These are phyloP conservation scores for Aspergillus ibericus DNA, from an alignment of 2,329 filamentous ascomycete genomes.

Conservation along the genomic window DNA sequence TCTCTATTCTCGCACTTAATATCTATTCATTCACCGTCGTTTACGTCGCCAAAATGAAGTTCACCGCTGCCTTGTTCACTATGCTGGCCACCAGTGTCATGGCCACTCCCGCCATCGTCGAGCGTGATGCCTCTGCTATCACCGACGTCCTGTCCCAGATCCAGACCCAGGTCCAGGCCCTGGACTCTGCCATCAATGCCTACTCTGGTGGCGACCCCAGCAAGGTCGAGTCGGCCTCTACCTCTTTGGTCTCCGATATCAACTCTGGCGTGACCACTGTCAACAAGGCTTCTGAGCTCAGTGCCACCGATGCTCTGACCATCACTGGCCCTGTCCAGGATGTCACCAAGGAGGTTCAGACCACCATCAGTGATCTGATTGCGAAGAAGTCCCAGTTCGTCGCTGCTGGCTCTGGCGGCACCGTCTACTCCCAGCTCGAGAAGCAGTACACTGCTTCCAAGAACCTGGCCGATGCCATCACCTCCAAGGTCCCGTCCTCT, in stretches of 20 bases:
- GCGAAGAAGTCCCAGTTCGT: slow-evolving; percentile 29
- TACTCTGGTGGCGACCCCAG: slow-evolving; percentile 27
- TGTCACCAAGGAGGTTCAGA: slow-evolving; percentile 28
- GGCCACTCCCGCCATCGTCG: slow-evolving; percentile 23
- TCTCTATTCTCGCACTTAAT: slow-evolving; percentile 8
- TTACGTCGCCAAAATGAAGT: slow-evolving; percentile 24
- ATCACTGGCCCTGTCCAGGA: slow-evolving; percentile 28
- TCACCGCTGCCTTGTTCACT: slow-evolving; percentile 22
- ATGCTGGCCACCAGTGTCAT: slow-evolving; percentile 24
- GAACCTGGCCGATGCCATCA: slow-evolving; percentile 28
- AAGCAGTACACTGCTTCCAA: slow-evolving; percentile 29
- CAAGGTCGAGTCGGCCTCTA: slow-evolving; percentile 23
- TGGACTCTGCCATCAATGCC: slow-evolving; percentile 25
- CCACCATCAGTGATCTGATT: slow-evolving; percentile 25
- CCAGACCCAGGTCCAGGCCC: slow-evolving; percentile 16
- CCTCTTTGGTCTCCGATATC: slow-evolving; percentile 27
- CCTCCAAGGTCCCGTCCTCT: slow-evolving; percentile 30
- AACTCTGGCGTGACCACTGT: slow-evolving; percentile 27
- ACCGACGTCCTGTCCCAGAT: slow-evolving; percentile 23
- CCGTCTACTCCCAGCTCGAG: slow-evolving; percentile 24
- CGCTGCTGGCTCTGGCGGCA: slow-evolving; percentile 22
- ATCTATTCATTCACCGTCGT: slow-evolving; percentile 11
- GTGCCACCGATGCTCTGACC: slow-evolving; percentile 27
- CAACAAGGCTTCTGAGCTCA: slow-evolving; percentile 21
- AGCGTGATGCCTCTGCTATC: slow-evolving; percentile 19